Base-by-base conservation (phyloP, 768 basidiomycete genomes). In the Cyclocybe aegerita region DNA sequence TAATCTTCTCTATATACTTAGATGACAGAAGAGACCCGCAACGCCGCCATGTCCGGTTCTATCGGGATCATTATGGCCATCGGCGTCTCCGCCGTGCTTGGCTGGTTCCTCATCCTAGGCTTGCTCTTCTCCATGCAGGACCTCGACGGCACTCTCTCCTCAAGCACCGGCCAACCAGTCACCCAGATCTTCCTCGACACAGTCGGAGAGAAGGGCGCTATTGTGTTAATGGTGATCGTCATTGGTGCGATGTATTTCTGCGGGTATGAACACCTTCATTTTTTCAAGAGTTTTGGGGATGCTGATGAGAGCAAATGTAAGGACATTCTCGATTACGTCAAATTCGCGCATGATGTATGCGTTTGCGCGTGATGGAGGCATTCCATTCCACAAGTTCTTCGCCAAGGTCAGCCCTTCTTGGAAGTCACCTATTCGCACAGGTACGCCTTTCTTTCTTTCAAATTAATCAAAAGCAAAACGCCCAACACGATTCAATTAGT, bases 321-420 rank as follows among this genome's bases (percentile, higher is more conserved):
- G 85, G 10, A 86, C 84, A 0, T 91, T 91, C 69, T 88, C 86
- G 0, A 68, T 92, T 43, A 89, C 88, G 0, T 83, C 83, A 0
- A 92, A 90, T 61, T 86, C 83, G 3, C 76, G 89, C 0, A 90
- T 90, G 88, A 88, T 87, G 84, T 92, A 83, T 61, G 85, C 88
- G 0, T 90, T 90, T 59, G 77, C 86, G 3, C 78, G 89, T 34
- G 89, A 92, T 62, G 83, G 86, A 0, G 87, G 79, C 9, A 75
- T 89, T 17, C 87, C 88, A 0, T 85, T 82, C 9, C 82, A 82
- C 53, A 74, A 62, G 33, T 88, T 83, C 66, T 83, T 89, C 66
- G 78, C 79, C 56, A 77, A 82, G 54, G 87, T 89, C 33, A 79
- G 80, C 64, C 48, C 65, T 9, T 73, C 72, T 43, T 79, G 76